Conservation (phyloP, 768 basidiomycete genomes). For the Suillus occidentalis region DNA sequence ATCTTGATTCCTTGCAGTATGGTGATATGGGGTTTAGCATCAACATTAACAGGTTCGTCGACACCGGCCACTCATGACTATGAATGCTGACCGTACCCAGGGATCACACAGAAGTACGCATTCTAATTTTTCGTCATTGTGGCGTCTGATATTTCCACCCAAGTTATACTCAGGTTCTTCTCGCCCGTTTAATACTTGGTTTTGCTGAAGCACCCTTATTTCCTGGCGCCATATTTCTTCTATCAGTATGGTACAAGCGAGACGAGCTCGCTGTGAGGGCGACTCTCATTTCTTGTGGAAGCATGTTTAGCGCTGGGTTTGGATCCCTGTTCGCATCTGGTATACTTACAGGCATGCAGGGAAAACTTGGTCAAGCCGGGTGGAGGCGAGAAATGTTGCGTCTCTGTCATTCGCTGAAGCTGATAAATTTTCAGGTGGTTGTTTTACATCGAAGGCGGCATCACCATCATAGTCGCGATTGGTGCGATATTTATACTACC, state of each 20-base stretch:
- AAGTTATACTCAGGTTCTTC: conserved; percentile 23
- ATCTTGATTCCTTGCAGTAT: conserved; percentile 26
- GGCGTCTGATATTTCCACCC: background rate
- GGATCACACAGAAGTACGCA: conserved; percentile 6
- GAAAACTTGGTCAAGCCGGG: conserved; percentile 35
- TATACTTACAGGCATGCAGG: conserved; percentile 43
- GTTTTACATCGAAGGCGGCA: conserved; percentile 31
- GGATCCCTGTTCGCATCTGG: conserved; percentile 45
- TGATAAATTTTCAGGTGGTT: conserved; percentile 15
- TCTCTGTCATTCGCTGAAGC: background rate
- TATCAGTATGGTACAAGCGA: conserved; percentile 41
- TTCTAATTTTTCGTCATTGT: background rate
- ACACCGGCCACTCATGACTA: background rate
- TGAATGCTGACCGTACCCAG: background rate
- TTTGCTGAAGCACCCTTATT: conserved; percentile 34
- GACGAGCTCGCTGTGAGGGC: conserved; percentile 39
- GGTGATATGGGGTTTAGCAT: conserved; percentile 38
- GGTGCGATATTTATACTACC: conserved; percentile 36
- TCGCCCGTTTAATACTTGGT: conserved; percentile 44
- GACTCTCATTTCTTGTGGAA: conserved; percentile 37
- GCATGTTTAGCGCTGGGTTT: conserved; percentile 45
- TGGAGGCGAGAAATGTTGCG: conserved; percentile 35
- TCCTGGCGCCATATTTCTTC: conserved; percentile 30
- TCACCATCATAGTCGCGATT: conserved; percentile 36
- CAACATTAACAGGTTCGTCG: conserved; percentile 34